A percentile compares a stretch with the other conserved stretches of the same genome.
Conservation (phyloP, 1,284 basidiomycete species). For the Malassezia slooffiae region DNA sequence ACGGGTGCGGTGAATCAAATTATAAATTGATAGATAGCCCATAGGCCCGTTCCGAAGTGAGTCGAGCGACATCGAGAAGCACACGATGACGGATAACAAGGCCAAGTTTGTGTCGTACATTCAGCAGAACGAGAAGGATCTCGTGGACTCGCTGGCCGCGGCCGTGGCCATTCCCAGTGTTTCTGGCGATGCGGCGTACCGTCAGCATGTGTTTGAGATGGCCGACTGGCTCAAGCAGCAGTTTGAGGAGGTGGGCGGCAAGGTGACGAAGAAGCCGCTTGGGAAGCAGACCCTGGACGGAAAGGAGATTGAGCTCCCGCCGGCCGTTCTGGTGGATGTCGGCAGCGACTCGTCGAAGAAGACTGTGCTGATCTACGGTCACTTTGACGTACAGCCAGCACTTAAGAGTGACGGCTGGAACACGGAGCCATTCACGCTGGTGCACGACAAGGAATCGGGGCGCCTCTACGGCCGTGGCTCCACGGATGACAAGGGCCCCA, state of each 20-base stretch:
- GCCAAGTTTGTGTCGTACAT: constrained; percentile 38
- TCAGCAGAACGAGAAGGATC: constrained; percentile 34
- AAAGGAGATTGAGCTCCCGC: constrained; percentile 65
- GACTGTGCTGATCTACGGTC: constrained; percentile 77
- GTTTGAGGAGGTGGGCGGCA: constrained; percentile 36
- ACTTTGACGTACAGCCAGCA: constrained; percentile 50
- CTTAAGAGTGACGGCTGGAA: constrained; percentile 66
- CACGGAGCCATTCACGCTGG: constrained; percentile 77
- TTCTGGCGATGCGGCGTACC: constrained; percentile 42
- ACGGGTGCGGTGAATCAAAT: no score
- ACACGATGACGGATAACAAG: constrained; percentile 16
- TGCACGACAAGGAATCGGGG: constrained; percentile 58
- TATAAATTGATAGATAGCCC: no score
- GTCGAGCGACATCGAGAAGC: background rate
- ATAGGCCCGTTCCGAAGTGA: background rate
- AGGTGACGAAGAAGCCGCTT: constrained; percentile 31
- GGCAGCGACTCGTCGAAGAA: constrained; percentile 74
- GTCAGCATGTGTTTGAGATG: constrained; percentile 41
- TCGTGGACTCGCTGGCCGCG: constrained; percentile 35
- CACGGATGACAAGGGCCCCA: constrained; percentile 45
- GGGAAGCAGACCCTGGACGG: constrained; percentile 77
- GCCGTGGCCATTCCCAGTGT: constrained; percentile 45
- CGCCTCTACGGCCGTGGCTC: constrained; percentile 66
- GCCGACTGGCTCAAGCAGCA: constrained; percentile 39
- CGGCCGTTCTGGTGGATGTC: constrained; percentile 64